Percentiles rank a stretch among this genome's conserved stretches.
Conservation (phyloP, 768 basidiomycete genomes). For the Boletales sp. region DNA sequence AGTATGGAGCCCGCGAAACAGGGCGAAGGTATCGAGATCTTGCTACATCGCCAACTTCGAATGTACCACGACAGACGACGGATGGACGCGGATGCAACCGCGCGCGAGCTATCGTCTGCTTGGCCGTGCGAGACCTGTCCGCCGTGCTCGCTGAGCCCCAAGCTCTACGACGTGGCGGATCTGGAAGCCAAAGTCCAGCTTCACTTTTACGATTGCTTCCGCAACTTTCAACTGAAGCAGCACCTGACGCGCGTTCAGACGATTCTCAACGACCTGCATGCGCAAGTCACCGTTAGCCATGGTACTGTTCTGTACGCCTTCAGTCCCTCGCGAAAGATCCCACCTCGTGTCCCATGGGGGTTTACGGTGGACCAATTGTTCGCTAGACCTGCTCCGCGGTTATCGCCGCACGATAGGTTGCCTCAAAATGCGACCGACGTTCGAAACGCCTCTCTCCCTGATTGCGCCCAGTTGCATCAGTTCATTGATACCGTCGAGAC, state of each 20-base stretch:
- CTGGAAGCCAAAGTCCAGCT: neutral
- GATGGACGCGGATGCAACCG: neutral
- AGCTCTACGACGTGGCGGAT: neutral
- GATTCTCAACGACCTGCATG: neutral
- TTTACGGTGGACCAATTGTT: neutral
- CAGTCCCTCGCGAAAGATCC: neutral
- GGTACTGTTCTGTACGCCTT: neutral
- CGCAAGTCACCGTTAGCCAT: neutral
- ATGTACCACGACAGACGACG: neutral
- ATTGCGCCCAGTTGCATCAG: neutral
- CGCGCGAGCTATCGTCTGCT: slow-evolving; percentile 3
- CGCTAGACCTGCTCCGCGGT: neutral
- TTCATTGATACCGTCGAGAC: neutral
- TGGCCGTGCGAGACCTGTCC: slow-evolving; percentile 17
- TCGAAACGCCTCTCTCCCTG: neutral
- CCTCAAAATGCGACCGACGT: too few species aligned
- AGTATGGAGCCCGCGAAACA: neutral
- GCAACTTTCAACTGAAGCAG: slow-evolving; percentile 8
- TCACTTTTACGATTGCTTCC: slow-evolving; percentile 11
- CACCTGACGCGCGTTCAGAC: neutral
- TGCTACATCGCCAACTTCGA: too few species aligned
- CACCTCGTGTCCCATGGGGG: neutral
- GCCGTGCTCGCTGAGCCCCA: neutral
- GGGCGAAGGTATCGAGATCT: neutral
- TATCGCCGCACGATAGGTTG: neutral